Percentiles rank a stretch among this genome's conserved stretches.
phyloP scores from a whole-genome alignment of 2,329 filamentous ascomycete genomes.

The Pseudopyrenochaeta lycopersici region DNA sequence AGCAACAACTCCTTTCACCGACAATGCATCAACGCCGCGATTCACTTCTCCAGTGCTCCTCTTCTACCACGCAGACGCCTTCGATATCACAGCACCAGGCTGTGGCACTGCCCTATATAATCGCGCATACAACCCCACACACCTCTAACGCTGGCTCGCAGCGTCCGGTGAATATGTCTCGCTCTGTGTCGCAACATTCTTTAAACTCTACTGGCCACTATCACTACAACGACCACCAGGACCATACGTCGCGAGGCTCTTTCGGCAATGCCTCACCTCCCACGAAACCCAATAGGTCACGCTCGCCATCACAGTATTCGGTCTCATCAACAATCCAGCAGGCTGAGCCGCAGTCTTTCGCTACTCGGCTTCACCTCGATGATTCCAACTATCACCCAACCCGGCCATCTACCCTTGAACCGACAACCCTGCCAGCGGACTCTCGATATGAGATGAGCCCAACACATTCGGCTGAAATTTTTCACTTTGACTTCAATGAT shows the following conservation, averaged over 20 bases:
- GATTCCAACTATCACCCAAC: neutral
- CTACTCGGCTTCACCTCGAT: neutral
- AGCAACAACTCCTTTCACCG: slow-evolving; percentile 15
- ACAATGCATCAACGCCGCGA: slow-evolving; percentile 16
- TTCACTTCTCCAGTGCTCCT: slow-evolving; percentile 19
- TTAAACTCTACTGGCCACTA: slow-evolving; percentile 11
- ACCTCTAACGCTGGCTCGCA: slow-evolving; percentile 1
- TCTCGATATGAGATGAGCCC: neutral
- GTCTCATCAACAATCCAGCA: slow-evolving; percentile 2
- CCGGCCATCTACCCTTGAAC: neutral
- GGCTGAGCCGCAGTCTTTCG: neutral
- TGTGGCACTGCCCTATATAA: slow-evolving; percentile 27
- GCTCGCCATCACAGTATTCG: slow-evolving; percentile 13
- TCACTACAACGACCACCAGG: neutral
- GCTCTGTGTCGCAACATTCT: slow-evolving; percentile 19
- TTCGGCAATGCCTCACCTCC: neutral
- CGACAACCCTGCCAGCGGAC: neutral
- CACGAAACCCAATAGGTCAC: slow-evolving; percentile 9
- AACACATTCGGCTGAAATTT: neutral
- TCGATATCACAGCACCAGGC: slow-evolving; percentile 17
- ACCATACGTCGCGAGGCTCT: slow-evolving; percentile 1
- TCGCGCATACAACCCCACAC: slow-evolving; percentile 2
- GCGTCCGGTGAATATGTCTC: slow-evolving; percentile 18
- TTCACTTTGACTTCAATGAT: slow-evolving; percentile 1
- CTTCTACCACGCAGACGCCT: slow-evolving; percentile 2